phyloP scores from a whole-genome alignment of 1,284 basidiomycete species.

The Microbotryum violaceum region DNA sequence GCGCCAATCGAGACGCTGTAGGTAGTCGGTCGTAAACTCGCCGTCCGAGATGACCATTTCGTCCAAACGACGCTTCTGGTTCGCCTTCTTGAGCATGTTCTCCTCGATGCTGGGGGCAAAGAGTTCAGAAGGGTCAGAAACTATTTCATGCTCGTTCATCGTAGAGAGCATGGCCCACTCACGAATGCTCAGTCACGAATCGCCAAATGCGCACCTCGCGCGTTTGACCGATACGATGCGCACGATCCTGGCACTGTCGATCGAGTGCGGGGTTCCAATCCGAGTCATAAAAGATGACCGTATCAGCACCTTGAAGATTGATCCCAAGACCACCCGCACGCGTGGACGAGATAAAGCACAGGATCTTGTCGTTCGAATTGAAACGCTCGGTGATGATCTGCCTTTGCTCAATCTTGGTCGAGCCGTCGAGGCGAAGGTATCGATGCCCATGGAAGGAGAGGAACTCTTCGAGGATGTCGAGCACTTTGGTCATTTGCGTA shows the following conservation, averaged over 20 bases:
- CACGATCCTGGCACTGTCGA: constrained; percentile 90
- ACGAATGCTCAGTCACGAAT: constrained; percentile 69
- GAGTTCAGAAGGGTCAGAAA: neutral
- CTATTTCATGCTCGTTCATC: too few relatives aligned
- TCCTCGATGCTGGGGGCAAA: constrained; percentile 70
- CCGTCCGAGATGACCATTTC: constrained; percentile 89
- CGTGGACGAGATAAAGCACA: constrained; percentile 89
- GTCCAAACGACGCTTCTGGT: constrained; percentile 88
- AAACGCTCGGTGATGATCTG: constrained; percentile 96
- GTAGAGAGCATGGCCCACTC: neutral
- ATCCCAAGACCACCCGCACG: constrained; percentile 93
- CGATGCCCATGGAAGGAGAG: constrained; percentile 88
- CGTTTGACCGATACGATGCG: constrained; percentile 91
- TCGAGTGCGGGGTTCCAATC: constrained; percentile 99
- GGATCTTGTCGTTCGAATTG: constrained; percentile 80
- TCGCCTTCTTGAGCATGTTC: constrained; percentile 90
- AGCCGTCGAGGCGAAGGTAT: constrained; percentile 85
- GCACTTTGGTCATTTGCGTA: constrained; percentile 91
- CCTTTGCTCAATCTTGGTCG: constrained; percentile 90
- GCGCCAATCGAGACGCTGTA: constrained; percentile 65
- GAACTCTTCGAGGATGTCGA: constrained; percentile 91
- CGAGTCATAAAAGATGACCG: constrained; percentile 92
- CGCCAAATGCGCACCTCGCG: constrained; percentile 96
- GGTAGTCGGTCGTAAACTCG: constrained; percentile 61
- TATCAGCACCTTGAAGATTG: constrained; percentile 84